Percentiles rank a stretch among this genome's conserved stretches.
Conservation (phyloP, 108 stramenopile genomes). For the Aureococcus anophagefferens region DNA sequence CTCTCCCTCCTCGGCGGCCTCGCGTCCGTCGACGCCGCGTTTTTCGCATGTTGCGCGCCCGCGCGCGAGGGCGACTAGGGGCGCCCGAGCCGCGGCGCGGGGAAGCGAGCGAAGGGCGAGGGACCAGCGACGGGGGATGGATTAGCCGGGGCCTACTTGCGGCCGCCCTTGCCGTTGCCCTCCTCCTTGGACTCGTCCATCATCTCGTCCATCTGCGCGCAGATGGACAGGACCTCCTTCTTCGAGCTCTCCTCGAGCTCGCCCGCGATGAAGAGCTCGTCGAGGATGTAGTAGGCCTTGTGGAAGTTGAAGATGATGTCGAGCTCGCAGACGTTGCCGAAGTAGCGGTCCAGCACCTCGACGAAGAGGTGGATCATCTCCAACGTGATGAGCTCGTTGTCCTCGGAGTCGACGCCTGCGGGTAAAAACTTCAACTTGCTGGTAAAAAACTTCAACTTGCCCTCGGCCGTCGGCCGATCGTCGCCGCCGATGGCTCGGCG, state of each 20-base stretch:
- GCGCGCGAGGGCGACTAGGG: too few species aligned
- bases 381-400: conserved; percentile 36
- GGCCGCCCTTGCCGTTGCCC: too few species aligned
- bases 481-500: conserved; percentile 21
- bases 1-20: too few species aligned
- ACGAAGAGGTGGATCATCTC: conserved; percentile 35
- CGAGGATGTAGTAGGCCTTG: conserved; percentile 33
- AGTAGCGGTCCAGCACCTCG: conserved; percentile 29
- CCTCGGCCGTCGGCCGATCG: conserved; percentile 4
- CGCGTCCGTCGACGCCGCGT: too few species aligned
- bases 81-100: too few species aligned
- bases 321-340: conserved; percentile 37
- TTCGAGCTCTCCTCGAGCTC: conserved; percentile 33
- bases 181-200: conserved; percentile 13
- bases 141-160: too few species aligned
- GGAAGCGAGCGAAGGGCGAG: too few species aligned
- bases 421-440: not conserved
- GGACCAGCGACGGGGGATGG: too few species aligned
- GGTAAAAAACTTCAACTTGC: not conserved
- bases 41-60: too few species aligned
- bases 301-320: conserved; percentile 41
- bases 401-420: not conserved
- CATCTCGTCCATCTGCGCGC: conserved; percentile 11
- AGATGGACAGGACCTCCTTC: conserved; percentile 21
- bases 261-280: conserved; percentile 43